Evolutionary conservation across 371 early-diverging fungal species (phyloP).

Genomic region (Conidiobolus incongruus): DNA sequence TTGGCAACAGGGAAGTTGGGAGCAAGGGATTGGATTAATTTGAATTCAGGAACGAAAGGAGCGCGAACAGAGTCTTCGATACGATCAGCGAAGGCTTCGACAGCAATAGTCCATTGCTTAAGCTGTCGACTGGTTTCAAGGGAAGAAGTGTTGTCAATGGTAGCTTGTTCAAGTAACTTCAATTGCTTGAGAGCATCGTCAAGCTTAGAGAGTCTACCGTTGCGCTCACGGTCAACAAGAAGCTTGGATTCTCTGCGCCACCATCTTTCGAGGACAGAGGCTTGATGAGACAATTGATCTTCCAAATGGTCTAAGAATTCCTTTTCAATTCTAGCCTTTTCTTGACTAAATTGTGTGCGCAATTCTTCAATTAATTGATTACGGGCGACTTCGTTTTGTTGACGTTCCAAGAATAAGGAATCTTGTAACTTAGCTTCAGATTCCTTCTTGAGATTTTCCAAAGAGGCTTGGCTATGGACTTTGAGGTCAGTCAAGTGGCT

Average conservation of each 20-base stretch:
- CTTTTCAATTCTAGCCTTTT: conserved; percentile 56
- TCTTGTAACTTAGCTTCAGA: background rate
- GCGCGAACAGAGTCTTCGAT: conserved; percentile 13
- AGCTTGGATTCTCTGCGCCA: conserved; percentile 42
- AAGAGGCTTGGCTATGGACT: background rate
- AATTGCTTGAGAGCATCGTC: conserved; percentile 56
- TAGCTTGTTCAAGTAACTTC: conserved; percentile 38
- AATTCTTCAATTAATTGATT: background rate
- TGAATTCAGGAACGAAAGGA: conserved; percentile 46
- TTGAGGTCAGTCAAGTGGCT: background rate
- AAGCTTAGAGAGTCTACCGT: conserved; percentile 66
- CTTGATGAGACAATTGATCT: conserved; percentile 24
- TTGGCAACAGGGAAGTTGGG: conserved; percentile 32
- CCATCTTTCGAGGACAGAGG: conserved; percentile 23
- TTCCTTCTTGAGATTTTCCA: background rate
- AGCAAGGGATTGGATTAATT: conserved; percentile 23
- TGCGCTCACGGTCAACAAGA: conserved; percentile 73
- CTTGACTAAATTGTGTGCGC: background rate
- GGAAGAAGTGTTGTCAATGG: conserved; percentile 29
- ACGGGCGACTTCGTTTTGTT: background rate
- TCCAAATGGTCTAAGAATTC: conserved; percentile 25
- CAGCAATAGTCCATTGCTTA: conserved; percentile 24
- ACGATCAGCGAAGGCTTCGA: conserved; percentile 23
- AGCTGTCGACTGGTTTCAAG: conserved; percentile 25
- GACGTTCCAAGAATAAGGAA: background rate